A percentile compares a stretch with the other conserved stretches of the same genome.
These are phyloP conservation scores for Alliaria petiolata DNA, from an alignment of 345 rosid genomes.

Conservation along the genomic window DNA sequence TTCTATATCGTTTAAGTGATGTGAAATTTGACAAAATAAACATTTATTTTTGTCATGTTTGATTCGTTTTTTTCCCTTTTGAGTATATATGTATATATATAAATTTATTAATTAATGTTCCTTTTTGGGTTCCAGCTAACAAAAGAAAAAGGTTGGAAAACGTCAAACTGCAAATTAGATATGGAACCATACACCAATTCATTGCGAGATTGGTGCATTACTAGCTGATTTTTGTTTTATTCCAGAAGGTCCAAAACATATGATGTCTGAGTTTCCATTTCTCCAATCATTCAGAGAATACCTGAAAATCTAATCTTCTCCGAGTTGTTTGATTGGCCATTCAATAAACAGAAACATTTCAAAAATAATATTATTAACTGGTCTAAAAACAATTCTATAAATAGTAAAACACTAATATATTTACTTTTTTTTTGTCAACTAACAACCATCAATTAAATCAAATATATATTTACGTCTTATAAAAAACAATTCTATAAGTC, in stretches of 20 bases:
- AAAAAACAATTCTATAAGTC: too few species aligned
- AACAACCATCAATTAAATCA: too few species aligned
- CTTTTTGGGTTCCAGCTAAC: constrained; percentile 23
- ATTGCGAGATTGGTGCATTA: constrained; percentile 30
- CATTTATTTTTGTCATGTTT: background rate
- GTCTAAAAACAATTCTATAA: too few species aligned
- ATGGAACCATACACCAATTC: constrained; percentile 7
- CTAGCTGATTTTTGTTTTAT: background rate
- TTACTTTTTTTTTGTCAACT: too few species aligned
- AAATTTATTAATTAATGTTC: background rate
- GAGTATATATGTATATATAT: background rate
- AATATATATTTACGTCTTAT: too few species aligned
- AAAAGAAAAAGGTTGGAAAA: constrained; percentile 1
- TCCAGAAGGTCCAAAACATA: background rate
- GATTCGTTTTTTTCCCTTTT: background rate
- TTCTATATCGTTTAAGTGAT: too few species aligned
- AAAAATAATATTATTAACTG: too few species aligned
- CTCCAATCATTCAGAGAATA: constrained; percentile 10
- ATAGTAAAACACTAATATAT: too few species aligned
- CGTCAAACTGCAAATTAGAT: background rate
- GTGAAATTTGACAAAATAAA: too few species aligned
- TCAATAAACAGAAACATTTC: too few species aligned
- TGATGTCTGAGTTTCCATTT: background rate
- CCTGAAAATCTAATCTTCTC: background rate
- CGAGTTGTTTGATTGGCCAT: background rate